Base-by-base conservation (phyloP, 441 rosid species). In the Arabidopsis hybrid region DNA sequence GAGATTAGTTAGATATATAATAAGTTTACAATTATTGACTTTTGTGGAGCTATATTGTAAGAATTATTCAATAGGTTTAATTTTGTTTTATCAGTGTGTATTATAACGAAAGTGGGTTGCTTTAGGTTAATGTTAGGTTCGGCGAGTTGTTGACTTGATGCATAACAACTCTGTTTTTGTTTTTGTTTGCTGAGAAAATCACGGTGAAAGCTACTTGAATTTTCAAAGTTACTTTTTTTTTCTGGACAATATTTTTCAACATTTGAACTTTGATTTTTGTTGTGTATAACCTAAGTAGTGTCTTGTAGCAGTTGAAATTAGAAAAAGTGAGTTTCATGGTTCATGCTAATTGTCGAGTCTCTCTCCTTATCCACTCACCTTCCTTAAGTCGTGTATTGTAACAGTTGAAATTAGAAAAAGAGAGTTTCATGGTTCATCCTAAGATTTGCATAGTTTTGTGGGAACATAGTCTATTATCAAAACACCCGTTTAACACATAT, bases 111-210 rank as follows among this genome's bases (percentile, higher is more conserved):
- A 83, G 84, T 50, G 72, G 75, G 75, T 80, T 65, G 60, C 76
- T 84, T 75, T 76, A 73, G 71, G 80, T 77, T 55, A 60, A 69
- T 71, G 83, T 79, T 80, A 65, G 73, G 80, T 73, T 72, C 77
- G 70, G 83, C 74, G 61, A 53, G 73, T 83, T 82, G 64, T 83
- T 88, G 88, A 88, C 89, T 86, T 82, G 80, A 70, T 14, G 76
- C 73, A 29, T 77, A 77, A 59, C 80, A 71, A 72, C 73, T 77
- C 71, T 74, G 49, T 31, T 64, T 40, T 51, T 76, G 53, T 67
- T 61, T 47, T 67, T 69, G 74, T 35, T 58, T 70, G 36, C 75
- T 1, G 60, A 76, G 78, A 66, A 72, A 81, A 86, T 74, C 43
- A 40, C 16, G 26, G 56, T 36, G 63, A 76, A 58, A 65, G 56